Percentiles rank a stretch among this genome's conserved stretches.
These are phyloP conservation scores for Amanita rubescens DNA, from an alignment of 768 basidiomycete species.

Conservation along the genomic window DNA sequence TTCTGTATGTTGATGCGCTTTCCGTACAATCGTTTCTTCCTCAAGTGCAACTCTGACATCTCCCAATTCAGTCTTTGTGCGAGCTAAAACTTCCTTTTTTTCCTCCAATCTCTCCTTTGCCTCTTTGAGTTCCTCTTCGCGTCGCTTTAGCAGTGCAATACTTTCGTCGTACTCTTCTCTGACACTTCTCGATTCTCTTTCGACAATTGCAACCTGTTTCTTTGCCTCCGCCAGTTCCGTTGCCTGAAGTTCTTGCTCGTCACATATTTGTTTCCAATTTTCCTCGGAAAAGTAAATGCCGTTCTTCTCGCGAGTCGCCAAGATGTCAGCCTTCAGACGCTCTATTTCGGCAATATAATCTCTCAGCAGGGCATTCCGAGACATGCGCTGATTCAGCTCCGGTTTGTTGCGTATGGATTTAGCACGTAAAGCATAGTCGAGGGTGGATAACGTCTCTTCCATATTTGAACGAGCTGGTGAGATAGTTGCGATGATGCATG, in stretches of 20 bases:
- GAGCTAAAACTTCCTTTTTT: conserved; percentile 43
- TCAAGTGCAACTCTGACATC: conserved; percentile 55
- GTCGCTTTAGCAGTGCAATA: conserved; percentile 64
- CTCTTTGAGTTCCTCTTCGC: conserved; percentile 67
- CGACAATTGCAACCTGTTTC: conserved; percentile 76
- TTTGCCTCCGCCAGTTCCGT: conserved; percentile 79
- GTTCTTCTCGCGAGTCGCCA: conserved; percentile 92
- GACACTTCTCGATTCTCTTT: conserved; percentile 70
- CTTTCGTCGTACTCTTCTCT: conserved; percentile 91
- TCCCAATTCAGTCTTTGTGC: conserved; percentile 51
- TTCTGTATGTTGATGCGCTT: conserved; percentile 76
- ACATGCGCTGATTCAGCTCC: conserved; percentile 92
- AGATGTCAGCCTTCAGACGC: conserved; percentile 80
- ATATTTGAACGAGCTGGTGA: conserved; percentile 90
- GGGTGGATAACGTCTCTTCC: conserved; percentile 95
- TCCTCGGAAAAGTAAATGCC: conserved; percentile 93
- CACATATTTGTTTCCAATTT: conserved; percentile 75
- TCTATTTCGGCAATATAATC: conserved; percentile 94
- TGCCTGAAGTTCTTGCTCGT: conserved; percentile 68
- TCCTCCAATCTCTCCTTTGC: conserved; percentile 49
- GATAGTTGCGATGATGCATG: conserved; percentile 94
- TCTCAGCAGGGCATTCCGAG: conserved; percentile 83
- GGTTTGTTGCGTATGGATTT: conserved; percentile 95
- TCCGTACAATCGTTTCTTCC: conserved; percentile 72
- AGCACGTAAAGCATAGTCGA: conserved; percentile 93